Base-by-base conservation (phyloP, 2,329 filamentous ascomycete genomes). In the Chalaropsis thielavioides region DNA sequence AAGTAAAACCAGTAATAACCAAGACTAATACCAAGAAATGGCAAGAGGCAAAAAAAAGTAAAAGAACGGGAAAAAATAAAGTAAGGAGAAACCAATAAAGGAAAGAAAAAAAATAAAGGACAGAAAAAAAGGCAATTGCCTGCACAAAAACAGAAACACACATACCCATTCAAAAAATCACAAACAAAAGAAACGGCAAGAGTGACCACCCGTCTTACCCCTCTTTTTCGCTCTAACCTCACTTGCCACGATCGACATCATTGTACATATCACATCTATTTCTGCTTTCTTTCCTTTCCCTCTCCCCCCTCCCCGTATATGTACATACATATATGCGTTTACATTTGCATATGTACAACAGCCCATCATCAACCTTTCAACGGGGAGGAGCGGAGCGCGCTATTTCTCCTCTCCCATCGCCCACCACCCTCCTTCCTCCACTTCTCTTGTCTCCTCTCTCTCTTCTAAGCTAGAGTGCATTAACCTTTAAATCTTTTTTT, bases 371-470 rank as follows among this genome's bases (percentile, higher is more conserved):
- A 49, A 19, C 46, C 46, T 17, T 56, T 56, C 51, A 56, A 56
- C 51, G 51, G 51, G 51, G 51, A 56, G 51, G 51, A 56, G 51
- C 51, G 51, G 51, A 56, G 27, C 51, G 51, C 51, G 51, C 22
- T 49, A 24, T 49, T 49, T 49, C 46, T 49, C 46, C 46, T 49
- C 44, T 7, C n/a, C 44, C 44, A 44, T 17, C 43, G 4, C 15
- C 44, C 44, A 46, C 44, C 17, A 17, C 43, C 43, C 17, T 8
- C 17, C 22, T 22, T 22, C 13, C 19, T 44, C 43, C 43, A 27
- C 49, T 5, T 15, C 49, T 54, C 49, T 54, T 51, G 13, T 54
- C 49, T 5, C 24, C 49, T 54, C 49, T 54, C 49, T 54, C 49
- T 54, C 46, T 54, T 11, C 19, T 54, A 1, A 56, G 51, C 22